Evolutionary conservation across 805 yeast genomes (phyloP).

Genomic region (Suhomyces sp.): DNA sequence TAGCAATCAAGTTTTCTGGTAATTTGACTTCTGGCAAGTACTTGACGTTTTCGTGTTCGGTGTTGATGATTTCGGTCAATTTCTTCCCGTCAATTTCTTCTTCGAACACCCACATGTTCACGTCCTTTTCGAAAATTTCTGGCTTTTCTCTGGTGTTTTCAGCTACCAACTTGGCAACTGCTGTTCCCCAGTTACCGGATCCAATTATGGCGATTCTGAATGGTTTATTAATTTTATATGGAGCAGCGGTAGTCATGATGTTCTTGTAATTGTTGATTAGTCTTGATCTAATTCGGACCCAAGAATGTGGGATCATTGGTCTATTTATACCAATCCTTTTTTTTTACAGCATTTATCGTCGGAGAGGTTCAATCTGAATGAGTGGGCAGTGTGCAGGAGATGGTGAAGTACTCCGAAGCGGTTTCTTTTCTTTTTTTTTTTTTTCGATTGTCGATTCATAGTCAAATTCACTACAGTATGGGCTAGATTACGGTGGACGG

Average conservation of each 20-base stretch:
- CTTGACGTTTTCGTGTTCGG: constrained; percentile 88
- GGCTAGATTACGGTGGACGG: not conserved
- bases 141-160: constrained; percentile 79
- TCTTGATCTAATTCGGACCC: not conserved
- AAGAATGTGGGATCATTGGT: not conserved
- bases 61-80: constrained; percentile 87
- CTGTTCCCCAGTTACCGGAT: constrained; percentile 98
- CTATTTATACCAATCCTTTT: not conserved
- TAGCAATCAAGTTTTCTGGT: constrained; percentile 85
- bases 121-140: constrained; percentile 64
- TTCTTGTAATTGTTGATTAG: not conserved
- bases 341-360: not conserved
- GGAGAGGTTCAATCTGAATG: not conserved
- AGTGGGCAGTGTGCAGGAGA: constrained; percentile 1
- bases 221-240: constrained; percentile 33
- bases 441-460: not conserved
- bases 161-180: constrained; percentile 92
- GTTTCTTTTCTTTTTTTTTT: constrained; percentile 2
- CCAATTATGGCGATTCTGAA: constrained; percentile 58
- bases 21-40: constrained; percentile 86
- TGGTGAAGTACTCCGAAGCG: constrained; percentile 1
- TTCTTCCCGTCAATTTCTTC: constrained; percentile 76
- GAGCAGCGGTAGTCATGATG: constrained; percentile 22
- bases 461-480: not conserved
- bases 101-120: constrained; percentile 96